phyloP scores from a whole-genome alignment of 306 rosid genomes.

The Citrullus mucosospermus region DNA sequence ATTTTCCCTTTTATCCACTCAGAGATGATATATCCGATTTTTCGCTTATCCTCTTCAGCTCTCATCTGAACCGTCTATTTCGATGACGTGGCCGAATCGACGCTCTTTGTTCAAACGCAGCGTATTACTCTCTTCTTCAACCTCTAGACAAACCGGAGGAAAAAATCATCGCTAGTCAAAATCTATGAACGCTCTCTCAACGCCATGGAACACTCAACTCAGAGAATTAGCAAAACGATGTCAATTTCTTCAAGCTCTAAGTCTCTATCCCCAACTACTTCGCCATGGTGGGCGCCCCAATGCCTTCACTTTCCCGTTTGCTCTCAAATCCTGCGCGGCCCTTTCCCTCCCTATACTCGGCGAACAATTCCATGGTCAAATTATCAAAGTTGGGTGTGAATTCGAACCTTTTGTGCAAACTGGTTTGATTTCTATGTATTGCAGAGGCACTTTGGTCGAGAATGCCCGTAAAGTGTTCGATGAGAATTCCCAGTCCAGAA shows the following conservation, averaged over 20 bases:
- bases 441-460: conserved; percentile 14
- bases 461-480: conserved; percentile 65
- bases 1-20: conserved; percentile 25
- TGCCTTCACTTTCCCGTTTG: conserved; percentile 72
- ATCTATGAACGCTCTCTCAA: conserved; percentile 13
- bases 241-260: conserved; percentile 42
- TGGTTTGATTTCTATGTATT: conserved; percentile 56
- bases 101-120: not conserved
- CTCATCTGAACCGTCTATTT: not conserved
- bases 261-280: conserved; percentile 62
- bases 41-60: conserved; percentile 6
- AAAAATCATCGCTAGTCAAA: not conserved
- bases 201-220: conserved; percentile 56
- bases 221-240: conserved; percentile 54
- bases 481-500: conserved; percentile 27
- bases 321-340: conserved; percentile 70
- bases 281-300: conserved; percentile 51
- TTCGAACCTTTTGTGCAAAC: conserved; percentile 70
- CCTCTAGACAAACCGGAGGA: not conserved
- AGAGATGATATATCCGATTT: not conserved
- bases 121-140: not conserved
- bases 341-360: conserved; percentile 49
- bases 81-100: not conserved
- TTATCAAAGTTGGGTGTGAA: conserved; percentile 53
- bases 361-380: conserved; percentile 52